Conservation (phyloP, 257 asterid species). For the Salvia hispanica region DNA sequence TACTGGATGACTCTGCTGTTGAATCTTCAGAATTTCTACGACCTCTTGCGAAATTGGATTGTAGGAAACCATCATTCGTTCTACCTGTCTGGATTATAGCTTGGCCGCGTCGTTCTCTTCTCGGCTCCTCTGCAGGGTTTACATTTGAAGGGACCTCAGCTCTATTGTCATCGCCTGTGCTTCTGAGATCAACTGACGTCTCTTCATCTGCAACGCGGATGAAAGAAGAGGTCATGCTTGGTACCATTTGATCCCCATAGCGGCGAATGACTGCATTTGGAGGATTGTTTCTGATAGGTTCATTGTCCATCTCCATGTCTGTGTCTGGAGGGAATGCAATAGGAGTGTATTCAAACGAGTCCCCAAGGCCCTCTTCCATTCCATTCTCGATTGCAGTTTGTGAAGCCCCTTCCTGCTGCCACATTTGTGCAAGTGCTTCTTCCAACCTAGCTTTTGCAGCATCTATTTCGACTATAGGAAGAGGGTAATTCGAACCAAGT, state of each 20-base stretch:
- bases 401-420: slow-evolving; percentile 74
- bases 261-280: slow-evolving; percentile 39
- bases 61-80: slow-evolving; percentile 34
- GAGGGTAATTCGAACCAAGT: slow-evolving; percentile 92
- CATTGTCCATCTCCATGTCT: slow-evolving; percentile 62
- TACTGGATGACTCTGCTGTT: slow-evolving; percentile 79
- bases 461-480: slow-evolving; percentile 67
- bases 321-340: slow-evolving; percentile 76
- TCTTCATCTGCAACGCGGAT: slow-evolving; percentile 64
- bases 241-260: slow-evolving; percentile 84
- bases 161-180: slow-evolving; percentile 40
- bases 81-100: slow-evolving; percentile 26
- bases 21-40: slow-evolving; percentile 78
- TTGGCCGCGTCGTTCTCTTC: slow-evolving; percentile 36
- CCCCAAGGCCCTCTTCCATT: slow-evolving; percentile 93
- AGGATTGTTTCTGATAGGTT: slow-evolving; percentile 56
- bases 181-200: slow-evolving; percentile 52
- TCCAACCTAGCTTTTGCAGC: slow-evolving; percentile 71
- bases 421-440: slow-evolving; percentile 80
- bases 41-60: slow-evolving; percentile 37
- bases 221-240: slow-evolving; percentile 76
- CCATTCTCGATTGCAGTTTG: slow-evolving; percentile 66
- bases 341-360: slow-evolving; percentile 67
- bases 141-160: slow-evolving; percentile 65
- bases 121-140: slow-evolving; percentile 45